phyloP scores from a whole-genome alignment of 1,284 basidiomycete genomes.

The Inonotus obliquus region DNA sequence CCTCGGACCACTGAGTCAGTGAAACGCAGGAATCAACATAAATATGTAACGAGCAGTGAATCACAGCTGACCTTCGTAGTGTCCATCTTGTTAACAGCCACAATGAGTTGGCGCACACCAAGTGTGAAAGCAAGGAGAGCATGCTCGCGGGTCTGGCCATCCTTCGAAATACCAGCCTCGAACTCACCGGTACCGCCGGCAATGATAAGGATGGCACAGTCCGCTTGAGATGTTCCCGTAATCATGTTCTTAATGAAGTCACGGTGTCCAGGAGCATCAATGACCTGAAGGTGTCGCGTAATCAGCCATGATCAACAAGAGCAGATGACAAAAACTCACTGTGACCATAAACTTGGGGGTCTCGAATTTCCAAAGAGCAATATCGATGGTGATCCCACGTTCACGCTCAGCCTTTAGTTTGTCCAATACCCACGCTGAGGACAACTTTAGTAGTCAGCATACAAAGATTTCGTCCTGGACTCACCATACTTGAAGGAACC shows the following conservation, averaged over 20 bases:
- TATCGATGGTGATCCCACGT: constrained; percentile 99
- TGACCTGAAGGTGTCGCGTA: constrained; percentile 57
- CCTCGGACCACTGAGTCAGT: constrained; percentile 83
- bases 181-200: constrained; percentile 99
- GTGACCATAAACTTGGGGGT: constrained; percentile 90
- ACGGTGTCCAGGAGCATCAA: constrained; percentile 99
- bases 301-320: constrained; percentile 19
- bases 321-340: constrained; percentile 41
- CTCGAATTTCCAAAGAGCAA: constrained; percentile 99
- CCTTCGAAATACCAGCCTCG: constrained; percentile 99
- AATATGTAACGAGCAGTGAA: constrained; percentile 22
- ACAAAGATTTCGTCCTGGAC: constrained; percentile 26
- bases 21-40: constrained; percentile 5
- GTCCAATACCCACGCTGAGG: constrained; percentile 96
- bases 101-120: constrained; percentile 99
- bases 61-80: constrained; percentile 73
- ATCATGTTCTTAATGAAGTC: constrained; percentile 99
- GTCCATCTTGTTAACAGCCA: constrained; percentile 99
- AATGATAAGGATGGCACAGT: constrained; percentile 99
- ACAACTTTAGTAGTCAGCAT: constrained; percentile 7
- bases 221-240: constrained; percentile 99
- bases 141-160: constrained; percentile 99
- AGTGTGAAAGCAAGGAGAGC: constrained; percentile 99
- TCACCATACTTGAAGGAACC: constrained; percentile 98
- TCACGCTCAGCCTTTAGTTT: constrained; percentile 99